Percentiles rank a stretch among this genome's conserved stretches.
These are phyloP conservation scores for Arachis stenosperma DNA, from an alignment of 306 rosid species.

Conservation along the genomic window DNA sequence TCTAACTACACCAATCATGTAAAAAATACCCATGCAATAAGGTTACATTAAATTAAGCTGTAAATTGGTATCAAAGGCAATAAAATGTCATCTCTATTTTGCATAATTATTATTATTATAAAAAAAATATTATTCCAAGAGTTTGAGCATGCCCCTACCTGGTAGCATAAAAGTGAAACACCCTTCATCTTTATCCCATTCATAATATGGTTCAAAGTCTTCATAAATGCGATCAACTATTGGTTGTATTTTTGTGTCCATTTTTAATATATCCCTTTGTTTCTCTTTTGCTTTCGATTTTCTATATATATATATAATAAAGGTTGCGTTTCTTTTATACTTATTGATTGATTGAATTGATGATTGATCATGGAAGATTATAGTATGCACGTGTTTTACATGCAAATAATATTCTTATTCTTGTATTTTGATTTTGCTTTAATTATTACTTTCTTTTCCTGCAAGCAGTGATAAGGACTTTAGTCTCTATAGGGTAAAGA, in stretches of 20 bases:
- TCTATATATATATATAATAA: neutral
- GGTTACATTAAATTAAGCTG: neutral
- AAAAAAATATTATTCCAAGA: neutral
- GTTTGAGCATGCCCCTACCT: slow-evolving; percentile 46
- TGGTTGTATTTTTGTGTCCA: slow-evolving; percentile 24
- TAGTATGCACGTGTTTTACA: slow-evolving; percentile 10
- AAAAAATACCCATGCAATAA: neutral
- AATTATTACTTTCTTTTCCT: slow-evolving; percentile 45
- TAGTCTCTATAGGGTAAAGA: slow-evolving; percentile 31
- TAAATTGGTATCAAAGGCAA: neutral
- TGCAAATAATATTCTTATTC: slow-evolving; percentile 9
- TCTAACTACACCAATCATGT: neutral
- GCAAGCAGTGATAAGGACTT: slow-evolving; percentile 32
- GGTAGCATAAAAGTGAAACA: slow-evolving; percentile 49
- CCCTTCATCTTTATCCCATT: slow-evolving; percentile 48
- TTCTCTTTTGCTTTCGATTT: neutral
- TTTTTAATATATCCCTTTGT: neutral
- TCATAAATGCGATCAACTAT: slow-evolving; percentile 43
- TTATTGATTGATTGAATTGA: slow-evolving; percentile 2
- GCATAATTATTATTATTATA: neutral
- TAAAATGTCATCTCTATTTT: neutral
- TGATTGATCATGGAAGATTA: neutral
- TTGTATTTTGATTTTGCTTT: slow-evolving; percentile 10
- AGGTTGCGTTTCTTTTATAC: slow-evolving; percentile 38
- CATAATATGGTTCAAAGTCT: slow-evolving; percentile 53